Evolutionary conservation across 1,284 basidiomycete genomes (phyloP), one percentile per base, ranked within the genome.

Genomic region (Microbotryum violaceum): DNA sequence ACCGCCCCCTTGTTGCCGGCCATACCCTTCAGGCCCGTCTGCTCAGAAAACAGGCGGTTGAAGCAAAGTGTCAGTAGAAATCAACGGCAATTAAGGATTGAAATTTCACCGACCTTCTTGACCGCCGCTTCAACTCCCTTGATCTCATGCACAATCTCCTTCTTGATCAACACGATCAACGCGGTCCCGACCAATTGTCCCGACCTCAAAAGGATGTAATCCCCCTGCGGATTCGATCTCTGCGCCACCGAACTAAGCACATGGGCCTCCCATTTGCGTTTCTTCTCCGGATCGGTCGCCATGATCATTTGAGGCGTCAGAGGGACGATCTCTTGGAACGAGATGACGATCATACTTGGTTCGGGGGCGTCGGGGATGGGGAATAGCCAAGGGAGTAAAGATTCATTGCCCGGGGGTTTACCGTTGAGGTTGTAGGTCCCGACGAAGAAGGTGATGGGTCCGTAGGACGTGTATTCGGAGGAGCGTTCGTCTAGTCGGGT

Each of bases 341-440:
- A 90, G 37, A 97, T 78, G n/a, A 85, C 85, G 72, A 94, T 86
- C 62, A 97, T 83, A 74, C 96, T 91, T 9, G 92, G 89, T 52
- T 89, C 92, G 55, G 61, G 56, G 12, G 27, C 18, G 25, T 49
- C n/a, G 21, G 31, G 46, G 1, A 57, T 45, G 20, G 94, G 91
- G 73, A 91, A 92, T 31, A 99, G 77, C 94, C 94, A 98, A 4
- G 89, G 84, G 21, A 90, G 73, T 29, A 97, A 78, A 0, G 88
- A 86, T 75, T 97, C 93, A 4, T 84, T 83, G 9, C 72, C 70
- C 5, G 91, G 86, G 29, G 85, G 79, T 80, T 88, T 82, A 52
- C 92, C 96, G 71, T 96, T 96, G 65, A 98, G 77, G 75, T 99
- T 98, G 89, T 91, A 98, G 1, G 94, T 97, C 6, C 96, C 94